Base-by-base conservation (phyloP, 1,284 basidiomycete genomes). In the Megacollybia platyphylla region DNA sequence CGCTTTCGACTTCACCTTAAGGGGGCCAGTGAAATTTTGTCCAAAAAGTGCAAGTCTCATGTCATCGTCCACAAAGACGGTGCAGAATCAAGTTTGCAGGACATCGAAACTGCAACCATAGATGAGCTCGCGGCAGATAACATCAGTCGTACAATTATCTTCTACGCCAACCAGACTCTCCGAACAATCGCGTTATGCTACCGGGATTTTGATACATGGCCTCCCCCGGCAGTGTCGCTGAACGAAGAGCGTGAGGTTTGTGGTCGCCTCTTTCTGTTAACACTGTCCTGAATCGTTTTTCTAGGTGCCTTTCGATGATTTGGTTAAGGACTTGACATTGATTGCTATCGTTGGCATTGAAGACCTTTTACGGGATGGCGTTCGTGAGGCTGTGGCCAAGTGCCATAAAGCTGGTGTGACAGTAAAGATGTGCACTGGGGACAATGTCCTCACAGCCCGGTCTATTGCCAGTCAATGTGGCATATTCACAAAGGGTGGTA, bases 381-480 rank as follows among this genome's bases (percentile, higher is more conserved):
- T 98, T 13, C 75, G 76, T 6, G 76, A 92, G 9, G 91, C 93
- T 20, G 94, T 98, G 20, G 69, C 73, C 40, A 79, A 87, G 49
- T 97, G 92, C 58, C 77, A 79, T 52, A 73, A 70, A 44, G 94
- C 96, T 32, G 93, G 93, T 51, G 92, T 98, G n/a, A 72, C 76
- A 26, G 82, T 98, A 66, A 97, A 97, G 69, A 98, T 98, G 93
- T 96, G 90, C 61, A 97, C 94, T 0, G 94, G 93, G 57, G 94
- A 98, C 64, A 98, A 97, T 53, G 87, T 93, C 40, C 73, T 97
- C 37, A 94, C 91, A 5, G 88, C 88, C 35, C 77, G 87, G 18
- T 97, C 92, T 5, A 98, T 98, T 54, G 92, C 94, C 30, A 73
- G 75, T 5, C 94, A 97, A 57, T 97, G 93, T 57, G 91, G 93